phyloP scores from a whole-genome alignment of 257 asterid genomes.

The Solanum dulcamara region DNA sequence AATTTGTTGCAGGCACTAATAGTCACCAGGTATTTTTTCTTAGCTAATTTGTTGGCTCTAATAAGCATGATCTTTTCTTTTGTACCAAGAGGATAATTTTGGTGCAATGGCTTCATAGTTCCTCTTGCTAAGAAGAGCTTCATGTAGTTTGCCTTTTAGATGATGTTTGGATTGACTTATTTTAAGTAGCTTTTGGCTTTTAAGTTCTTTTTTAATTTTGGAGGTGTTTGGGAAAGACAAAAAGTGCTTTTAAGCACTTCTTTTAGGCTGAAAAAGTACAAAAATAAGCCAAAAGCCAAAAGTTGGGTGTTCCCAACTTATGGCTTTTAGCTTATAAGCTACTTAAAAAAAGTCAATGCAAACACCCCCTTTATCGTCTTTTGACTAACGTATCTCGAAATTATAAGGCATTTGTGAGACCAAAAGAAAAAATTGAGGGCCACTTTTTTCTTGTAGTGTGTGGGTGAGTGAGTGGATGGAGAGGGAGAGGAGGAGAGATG shows the following conservation, averaged over 20 bases:
- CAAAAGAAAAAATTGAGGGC: background rate
- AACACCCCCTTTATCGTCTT: too few species aligned
- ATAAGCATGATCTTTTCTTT: background rate
- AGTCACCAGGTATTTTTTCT: conserved; percentile 56
- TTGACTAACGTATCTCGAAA: background rate
- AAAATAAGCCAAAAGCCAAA: too few species aligned
- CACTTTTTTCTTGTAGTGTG: background rate
- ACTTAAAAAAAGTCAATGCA: too few species aligned
- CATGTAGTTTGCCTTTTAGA: background rate
- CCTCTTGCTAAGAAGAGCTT: background rate
- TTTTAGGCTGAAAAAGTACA: too few species aligned
- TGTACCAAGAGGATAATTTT: background rate
- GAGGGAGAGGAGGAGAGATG: background rate
- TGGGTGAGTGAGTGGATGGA: background rate
- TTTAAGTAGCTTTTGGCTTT: too few species aligned
- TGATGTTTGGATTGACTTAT: too few species aligned
- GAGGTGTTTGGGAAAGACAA: too few species aligned
- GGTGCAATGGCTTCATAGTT: background rate
- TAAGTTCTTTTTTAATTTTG: too few species aligned
- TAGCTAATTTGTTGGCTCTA: background rate
- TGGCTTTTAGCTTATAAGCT: too few species aligned
- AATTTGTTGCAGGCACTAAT: conserved; percentile 76
- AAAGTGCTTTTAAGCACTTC: too few species aligned
- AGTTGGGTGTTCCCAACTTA: too few species aligned
- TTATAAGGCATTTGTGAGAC: background rate